Evolutionary conservation across 305 asterid genomes (phyloP).

Genomic region (Fraxinus sp.): DNA sequence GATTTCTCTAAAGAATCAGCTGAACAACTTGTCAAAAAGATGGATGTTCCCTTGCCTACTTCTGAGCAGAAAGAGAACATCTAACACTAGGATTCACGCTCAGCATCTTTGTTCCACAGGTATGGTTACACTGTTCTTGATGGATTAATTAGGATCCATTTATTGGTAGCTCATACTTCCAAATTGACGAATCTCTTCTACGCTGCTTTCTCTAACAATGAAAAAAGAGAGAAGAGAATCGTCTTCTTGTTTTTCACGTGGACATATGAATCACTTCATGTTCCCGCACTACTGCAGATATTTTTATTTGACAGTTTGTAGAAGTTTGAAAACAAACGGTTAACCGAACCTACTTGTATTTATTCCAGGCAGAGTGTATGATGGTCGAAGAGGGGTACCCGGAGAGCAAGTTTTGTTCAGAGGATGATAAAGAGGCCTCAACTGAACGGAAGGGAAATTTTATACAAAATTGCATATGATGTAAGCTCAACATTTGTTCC

Average conservation of each 20-base stretch:
- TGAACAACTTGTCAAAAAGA: slow-evolving; percentile 26
- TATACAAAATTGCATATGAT: neutral
- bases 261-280: neutral
- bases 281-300: neutral
- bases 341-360: neutral
- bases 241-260: neutral
- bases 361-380: slow-evolving; percentile 2
- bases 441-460: neutral
- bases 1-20: slow-evolving; percentile 28
- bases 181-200: neutral
- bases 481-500: neutral
- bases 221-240: neutral
- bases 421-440: neutral
- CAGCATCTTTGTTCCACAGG: slow-evolving; percentile 4
- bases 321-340: neutral
- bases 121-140: slow-evolving; percentile 13
- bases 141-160: slow-evolving; percentile 3
- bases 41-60: slow-evolving; percentile 28
- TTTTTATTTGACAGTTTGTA: slow-evolving; percentile 13
- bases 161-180: neutral
- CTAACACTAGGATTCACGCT: slow-evolving; percentile 8
- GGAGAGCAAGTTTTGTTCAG: neutral
- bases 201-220: neutral
- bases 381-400: neutral
- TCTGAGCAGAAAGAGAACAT: slow-evolving; percentile 40